Conservation (phyloP, 2,329 filamentous ascomycete genomes). For the Fusarium illudens region DNA sequence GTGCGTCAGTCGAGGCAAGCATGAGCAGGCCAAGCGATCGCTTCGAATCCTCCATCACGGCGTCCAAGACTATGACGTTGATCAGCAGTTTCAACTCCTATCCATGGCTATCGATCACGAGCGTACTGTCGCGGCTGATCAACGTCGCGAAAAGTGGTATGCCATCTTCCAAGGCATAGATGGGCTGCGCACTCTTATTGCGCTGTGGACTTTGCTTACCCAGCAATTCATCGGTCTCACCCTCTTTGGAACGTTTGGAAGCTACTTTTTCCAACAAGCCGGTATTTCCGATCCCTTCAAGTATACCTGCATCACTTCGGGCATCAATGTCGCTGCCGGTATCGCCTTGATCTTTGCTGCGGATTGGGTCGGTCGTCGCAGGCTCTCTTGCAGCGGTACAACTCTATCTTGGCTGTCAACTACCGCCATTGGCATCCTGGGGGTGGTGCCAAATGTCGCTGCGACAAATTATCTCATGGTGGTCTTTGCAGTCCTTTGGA, state of each 20-base stretch:
- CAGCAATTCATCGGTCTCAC: constrained; percentile 33
- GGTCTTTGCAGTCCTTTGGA: constrained; percentile 23
- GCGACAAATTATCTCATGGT: constrained; percentile 22
- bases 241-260: constrained; percentile 59
- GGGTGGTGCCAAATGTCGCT: constrained; percentile 3
- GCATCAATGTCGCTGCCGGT: constrained; percentile 28
- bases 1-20: constrained; percentile 39
- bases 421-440: constrained; percentile 20
- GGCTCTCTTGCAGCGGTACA: constrained; percentile 16
- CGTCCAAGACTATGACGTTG: constrained; percentile 41
- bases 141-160: constrained; percentile 38
- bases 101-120: constrained; percentile 39
- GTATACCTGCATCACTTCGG: constrained; percentile 31
- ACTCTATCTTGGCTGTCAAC: constrained; percentile 17
- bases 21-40: constrained; percentile 11
- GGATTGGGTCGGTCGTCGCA: constrained; percentile 20
- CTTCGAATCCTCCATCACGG: constrained; percentile 34
- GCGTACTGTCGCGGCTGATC: constrained; percentile 32
- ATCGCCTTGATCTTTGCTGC: constrained; percentile 17
- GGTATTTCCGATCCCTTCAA: constrained; percentile 39
- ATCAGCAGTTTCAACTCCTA: constrained; percentile 41
- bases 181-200: constrained; percentile 42
- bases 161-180: constrained; percentile 45
- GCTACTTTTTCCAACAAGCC: constrained; percentile 49
- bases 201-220: constrained; percentile 41